phyloP scores from a whole-genome alignment of 2,329 filamentous ascomycete genomes.

The Ilyonectria destructans region DNA sequence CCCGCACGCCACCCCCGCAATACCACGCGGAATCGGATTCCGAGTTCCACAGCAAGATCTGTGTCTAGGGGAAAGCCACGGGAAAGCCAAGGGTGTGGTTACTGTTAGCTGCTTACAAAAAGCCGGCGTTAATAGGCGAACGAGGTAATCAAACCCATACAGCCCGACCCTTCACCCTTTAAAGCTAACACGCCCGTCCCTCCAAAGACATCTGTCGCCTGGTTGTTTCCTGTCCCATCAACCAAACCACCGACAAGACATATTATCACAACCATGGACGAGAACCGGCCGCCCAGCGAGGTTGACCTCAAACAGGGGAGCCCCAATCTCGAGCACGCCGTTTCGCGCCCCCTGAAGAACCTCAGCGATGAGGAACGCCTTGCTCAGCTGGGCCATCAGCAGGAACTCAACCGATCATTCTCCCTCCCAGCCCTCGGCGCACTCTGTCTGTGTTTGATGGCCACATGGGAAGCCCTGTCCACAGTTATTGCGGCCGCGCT shows the following conservation, averaged over 20 bases:
- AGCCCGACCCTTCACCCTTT: background rate
- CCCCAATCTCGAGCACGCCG: constrained; percentile 11
- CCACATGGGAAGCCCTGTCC: constrained; percentile 27
- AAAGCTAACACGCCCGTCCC: background rate
- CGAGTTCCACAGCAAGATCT: constrained; percentile 25
- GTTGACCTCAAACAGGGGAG: constrained; percentile 18
- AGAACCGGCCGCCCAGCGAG: constrained; percentile 9
- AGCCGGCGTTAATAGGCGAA: constrained; percentile 7
- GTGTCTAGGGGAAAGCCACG: background rate
- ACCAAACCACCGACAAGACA: background rate
- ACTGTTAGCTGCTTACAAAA: constrained; percentile 8
- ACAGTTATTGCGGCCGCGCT: constrained; percentile 27
- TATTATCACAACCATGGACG: constrained; percentile 8
- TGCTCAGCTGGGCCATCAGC: constrained; percentile 29
- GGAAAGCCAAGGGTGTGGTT: background rate
- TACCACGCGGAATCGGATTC: constrained; percentile 30
- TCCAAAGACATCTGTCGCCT: background rate
- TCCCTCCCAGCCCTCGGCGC: constrained; percentile 26
- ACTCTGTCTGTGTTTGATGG: constrained; percentile 27
- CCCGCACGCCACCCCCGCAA: constrained; percentile 30
- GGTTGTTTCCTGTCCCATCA: background rate
- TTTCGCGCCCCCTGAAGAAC: constrained; percentile 25
- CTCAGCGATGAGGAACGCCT: constrained; percentile 34
- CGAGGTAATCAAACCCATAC: background rate
- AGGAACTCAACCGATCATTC: constrained; percentile 25